These are phyloP conservation scores for Lipomyces anomalus DNA, from an alignment of 805 yeast genomes.

Conservation along the genomic window DNA sequence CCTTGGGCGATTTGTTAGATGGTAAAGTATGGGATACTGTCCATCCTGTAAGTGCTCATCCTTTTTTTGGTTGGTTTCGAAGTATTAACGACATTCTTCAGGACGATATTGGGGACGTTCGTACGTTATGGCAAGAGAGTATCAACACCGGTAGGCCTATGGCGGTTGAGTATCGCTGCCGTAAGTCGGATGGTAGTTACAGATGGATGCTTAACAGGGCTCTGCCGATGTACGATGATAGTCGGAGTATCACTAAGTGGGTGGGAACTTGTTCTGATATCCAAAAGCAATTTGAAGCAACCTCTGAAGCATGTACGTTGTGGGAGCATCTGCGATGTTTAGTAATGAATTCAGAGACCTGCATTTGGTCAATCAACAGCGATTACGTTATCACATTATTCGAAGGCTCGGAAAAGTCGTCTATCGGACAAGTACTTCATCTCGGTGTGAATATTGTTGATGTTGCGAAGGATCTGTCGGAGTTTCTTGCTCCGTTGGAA, in stretches of 20 bases:
- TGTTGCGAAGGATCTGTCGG: neutral
- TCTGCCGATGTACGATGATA: slow-evolving; percentile 4
- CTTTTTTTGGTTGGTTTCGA: too few relatives aligned
- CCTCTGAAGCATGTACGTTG: slow-evolving; percentile 1
- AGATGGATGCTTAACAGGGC: slow-evolving; percentile 5
- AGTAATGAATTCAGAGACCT: slow-evolving; percentile 8
- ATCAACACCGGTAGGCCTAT: too few relatives aligned
- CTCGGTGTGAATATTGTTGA: slow-evolving; percentile 6
- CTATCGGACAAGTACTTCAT: neutral
- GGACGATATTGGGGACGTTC: too few relatives aligned
- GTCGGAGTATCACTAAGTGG: slow-evolving; percentile 1
- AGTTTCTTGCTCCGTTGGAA: slow-evolving; percentile 2
- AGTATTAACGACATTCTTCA: too few relatives aligned
- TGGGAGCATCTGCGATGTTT: slow-evolving; percentile 10
- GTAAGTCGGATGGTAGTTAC: slow-evolving; percentile 4
- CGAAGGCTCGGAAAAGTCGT: slow-evolving; percentile 8
- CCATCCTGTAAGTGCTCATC: too few relatives aligned
- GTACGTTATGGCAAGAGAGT: too few relatives aligned
- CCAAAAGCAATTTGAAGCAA: slow-evolving; percentile 5
- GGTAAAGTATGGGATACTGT: too few relatives aligned
- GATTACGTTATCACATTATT: slow-evolving; percentile 6
- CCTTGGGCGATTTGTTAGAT: too few relatives aligned
- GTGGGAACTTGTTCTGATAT: slow-evolving; percentile 3
- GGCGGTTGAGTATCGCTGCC: too few relatives aligned
- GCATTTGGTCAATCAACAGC: slow-evolving; percentile 11